Percentiles rank a stretch among this genome's conserved stretches.
phyloP scores from a whole-genome alignment of 2,329 filamentous ascomycete species.

The Didymella pinodella region DNA sequence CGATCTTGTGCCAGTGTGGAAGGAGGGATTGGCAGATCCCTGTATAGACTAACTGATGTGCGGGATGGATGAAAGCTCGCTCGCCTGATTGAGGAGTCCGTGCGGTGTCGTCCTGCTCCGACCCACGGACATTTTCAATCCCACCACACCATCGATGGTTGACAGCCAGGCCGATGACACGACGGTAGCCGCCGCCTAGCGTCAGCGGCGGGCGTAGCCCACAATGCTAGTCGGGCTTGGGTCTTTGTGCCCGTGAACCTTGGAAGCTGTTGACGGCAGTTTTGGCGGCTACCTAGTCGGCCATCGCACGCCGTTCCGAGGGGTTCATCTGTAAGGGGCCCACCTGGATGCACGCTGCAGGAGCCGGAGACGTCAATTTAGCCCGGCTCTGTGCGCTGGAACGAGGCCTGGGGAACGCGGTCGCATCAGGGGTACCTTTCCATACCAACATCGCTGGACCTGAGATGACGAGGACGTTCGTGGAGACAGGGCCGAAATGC shows the following conservation, averaged over 20 bases:
- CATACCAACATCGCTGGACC: constrained; percentile 25
- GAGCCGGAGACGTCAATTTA: constrained; percentile 37
- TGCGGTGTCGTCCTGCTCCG: constrained; percentile 31
- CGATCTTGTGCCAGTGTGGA: constrained; percentile 45
- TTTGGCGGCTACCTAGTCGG: constrained; percentile 14
- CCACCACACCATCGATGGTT: constrained; percentile 26
- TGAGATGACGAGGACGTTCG: constrained; percentile 37
- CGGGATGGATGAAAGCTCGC: constrained; percentile 47
- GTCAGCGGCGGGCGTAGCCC: constrained; percentile 26
- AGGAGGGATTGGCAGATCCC: constrained; percentile 39
- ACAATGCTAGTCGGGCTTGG: constrained; percentile 7
- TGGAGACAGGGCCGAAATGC: constrained; percentile 38
- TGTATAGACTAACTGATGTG: constrained; percentile 49
- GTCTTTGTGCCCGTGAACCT: constrained; percentile 5
- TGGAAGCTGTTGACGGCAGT: constrained; percentile 7
- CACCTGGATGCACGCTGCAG: constrained; percentile 29
- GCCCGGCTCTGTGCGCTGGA: constrained; percentile 40
- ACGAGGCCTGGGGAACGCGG: constrained; percentile 40
- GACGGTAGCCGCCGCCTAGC: constrained; percentile 39
- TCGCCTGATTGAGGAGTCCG: constrained; percentile 27
- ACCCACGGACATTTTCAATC: constrained; percentile 25
- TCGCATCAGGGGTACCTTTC: constrained; percentile 33
- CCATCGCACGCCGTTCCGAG: constrained; percentile 20
- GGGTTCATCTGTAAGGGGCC: constrained; percentile 31
- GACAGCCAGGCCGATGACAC: constrained; percentile 24